Evolutionary conservation across 805 yeast genomes (phyloP), one percentile per base, ranked within the genome.

Genomic region (Torulaspora maleeae): DNA sequence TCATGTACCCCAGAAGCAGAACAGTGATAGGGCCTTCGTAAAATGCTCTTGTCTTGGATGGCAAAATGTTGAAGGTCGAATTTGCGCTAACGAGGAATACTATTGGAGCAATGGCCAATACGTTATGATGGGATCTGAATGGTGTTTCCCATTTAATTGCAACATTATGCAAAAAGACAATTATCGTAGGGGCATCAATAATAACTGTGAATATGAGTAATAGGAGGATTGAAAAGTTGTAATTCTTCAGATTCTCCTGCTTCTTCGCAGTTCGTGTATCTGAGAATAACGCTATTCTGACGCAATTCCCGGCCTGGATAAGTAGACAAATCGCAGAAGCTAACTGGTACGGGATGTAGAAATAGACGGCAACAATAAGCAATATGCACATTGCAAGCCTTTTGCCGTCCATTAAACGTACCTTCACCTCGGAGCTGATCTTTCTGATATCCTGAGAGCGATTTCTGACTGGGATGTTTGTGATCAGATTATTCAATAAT

Each of bases 51-150:
- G 63, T 43, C 8, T 43, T 48, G 28, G 42, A 51, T 4, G 25
- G 59, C 2, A 83, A 81, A 22, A 79, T 59, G 54, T 70, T 64
- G 34, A 64, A 65, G 4, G 79, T 77, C n/a, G 74, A 66, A 56
- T 82, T 75, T 38, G 72, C 66, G 53, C 79, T 83, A 36, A 78
- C 76, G 32, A 86, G 58, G 8, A 81, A 48, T 7, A 88, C 71
- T 1, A 85, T 79, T 0, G 96, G 95, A 11, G 83, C 67, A 19
- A 89, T 77, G 0, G 95, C 84, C 43, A 89, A 63, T 34, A 86
- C 70, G 58, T 87, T 89, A 61, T 90, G 95, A 61, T 88, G 95
- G 0, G 95, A 83, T 5, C 86, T 78, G 58, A 88, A 88, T 13
- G 95, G 89, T 0, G 93, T 85, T 44, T 74, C 76, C 95, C 95